These are phyloP conservation scores for Agaricus sinodeliciosus DNA, from an alignment of 768 basidiomycete species.

Conservation along the genomic window DNA sequence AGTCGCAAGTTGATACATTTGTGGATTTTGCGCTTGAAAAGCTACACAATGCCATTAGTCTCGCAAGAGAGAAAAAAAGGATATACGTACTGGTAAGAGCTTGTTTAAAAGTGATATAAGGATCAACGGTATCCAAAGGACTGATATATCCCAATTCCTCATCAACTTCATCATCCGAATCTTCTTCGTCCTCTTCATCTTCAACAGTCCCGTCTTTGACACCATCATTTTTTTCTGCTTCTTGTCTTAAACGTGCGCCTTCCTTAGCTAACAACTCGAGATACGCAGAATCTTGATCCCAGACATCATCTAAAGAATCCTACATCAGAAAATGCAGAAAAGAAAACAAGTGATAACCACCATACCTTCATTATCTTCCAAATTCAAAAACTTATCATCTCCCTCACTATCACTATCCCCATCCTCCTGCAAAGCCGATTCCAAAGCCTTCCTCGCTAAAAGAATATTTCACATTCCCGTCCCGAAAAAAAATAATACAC, in stretches of 20 bases:
- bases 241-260: slow-evolving; percentile 68
- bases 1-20: slow-evolving; percentile 66
- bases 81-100: slow-evolving; percentile 60
- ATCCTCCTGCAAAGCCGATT: slow-evolving; percentile 30
- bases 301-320: slow-evolving; percentile 63
- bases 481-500: slow-evolving; percentile 8
- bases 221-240: slow-evolving; percentile 44
- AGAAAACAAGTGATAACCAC: neutral
- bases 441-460: slow-evolving; percentile 52
- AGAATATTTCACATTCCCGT: too few species aligned
- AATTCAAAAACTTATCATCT: slow-evolving; percentile 42
- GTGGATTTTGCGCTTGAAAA: slow-evolving; percentile 69
- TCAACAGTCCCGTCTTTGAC: slow-evolving; percentile 52
- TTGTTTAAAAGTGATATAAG: slow-evolving; percentile 72
- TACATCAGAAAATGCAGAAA: slow-evolving; percentile 7
- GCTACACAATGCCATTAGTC: slow-evolving; percentile 30
- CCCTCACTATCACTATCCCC: slow-evolving; percentile 30
- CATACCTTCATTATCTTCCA: slow-evolving; percentile 55
- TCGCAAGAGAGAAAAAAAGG: slow-evolving; percentile 1
- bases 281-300: slow-evolving; percentile 87
- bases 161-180: slow-evolving; percentile 51
- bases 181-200: slow-evolving; percentile 69
- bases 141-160: slow-evolving; percentile 87
- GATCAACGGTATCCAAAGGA: slow-evolving; percentile 72
- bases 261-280: slow-evolving; percentile 81